Conservation (phyloP, 129 eudicot genomes). For the Ambrosia artemisiifolia region DNA sequence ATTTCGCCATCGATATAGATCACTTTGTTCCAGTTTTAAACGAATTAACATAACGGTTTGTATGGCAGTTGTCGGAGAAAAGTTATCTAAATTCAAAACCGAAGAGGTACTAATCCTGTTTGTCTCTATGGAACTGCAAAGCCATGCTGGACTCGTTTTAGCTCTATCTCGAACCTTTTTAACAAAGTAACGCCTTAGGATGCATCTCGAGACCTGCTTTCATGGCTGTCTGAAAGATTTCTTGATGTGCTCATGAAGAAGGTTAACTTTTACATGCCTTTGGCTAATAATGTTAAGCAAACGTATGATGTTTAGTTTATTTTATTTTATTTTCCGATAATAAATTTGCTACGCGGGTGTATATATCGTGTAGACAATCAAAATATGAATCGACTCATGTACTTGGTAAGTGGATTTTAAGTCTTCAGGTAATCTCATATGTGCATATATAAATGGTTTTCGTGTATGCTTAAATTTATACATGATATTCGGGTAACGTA, state of each 20-base stretch:
- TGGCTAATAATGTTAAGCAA: conserved; percentile 4
- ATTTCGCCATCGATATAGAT: too few relatives aligned
- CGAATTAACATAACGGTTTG: not conserved
- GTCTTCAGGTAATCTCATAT: too few relatives aligned
- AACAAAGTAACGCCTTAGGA: conserved; percentile 5
- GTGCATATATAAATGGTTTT: too few relatives aligned
- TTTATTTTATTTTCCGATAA: not conserved
- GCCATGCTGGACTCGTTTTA: conserved; percentile 14
- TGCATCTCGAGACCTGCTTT: not conserved
- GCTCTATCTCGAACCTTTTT: conserved; percentile 7
- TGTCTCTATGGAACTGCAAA: conserved; percentile 14
- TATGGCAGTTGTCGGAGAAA: conserved; percentile 5
- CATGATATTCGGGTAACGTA: too few relatives aligned
- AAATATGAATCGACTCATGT: not conserved
- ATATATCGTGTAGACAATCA: conserved; percentile 14
- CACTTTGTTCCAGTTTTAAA: not conserved
- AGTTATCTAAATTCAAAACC: conserved; percentile 3
- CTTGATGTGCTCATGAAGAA: conserved; percentile 4
- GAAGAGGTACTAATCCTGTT: not conserved
- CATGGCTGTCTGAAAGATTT: conserved; percentile 12
- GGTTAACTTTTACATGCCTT: conserved; percentile 13
- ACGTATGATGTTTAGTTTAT: not conserved
- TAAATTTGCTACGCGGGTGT: not conserved
- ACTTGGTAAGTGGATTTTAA: not conserved
- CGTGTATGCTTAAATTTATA: too few relatives aligned